These are phyloP conservation scores for Ascoidea rubescens DNA, from an alignment of 805 yeast species.

Conservation along the genomic window DNA sequence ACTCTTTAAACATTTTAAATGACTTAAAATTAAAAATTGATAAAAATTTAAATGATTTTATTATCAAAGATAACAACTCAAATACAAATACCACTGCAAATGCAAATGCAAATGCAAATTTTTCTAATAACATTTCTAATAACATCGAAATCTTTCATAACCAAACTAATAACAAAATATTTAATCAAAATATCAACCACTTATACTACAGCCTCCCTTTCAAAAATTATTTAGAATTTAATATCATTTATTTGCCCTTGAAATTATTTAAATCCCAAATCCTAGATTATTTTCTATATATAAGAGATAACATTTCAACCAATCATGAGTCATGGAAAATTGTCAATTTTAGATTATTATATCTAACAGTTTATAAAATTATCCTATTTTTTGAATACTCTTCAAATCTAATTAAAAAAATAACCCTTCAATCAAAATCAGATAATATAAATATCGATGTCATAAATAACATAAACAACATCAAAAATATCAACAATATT, in stretches of 20 bases:
- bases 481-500: conserved; percentile 1
- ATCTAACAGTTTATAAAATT: conserved; percentile 2
- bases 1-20: too few species aligned
- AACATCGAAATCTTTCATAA: too few species aligned
- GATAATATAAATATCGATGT: neutral
- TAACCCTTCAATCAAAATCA: neutral
- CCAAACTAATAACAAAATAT: neutral
- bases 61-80: too few species aligned
- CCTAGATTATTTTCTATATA: conserved; percentile 8
- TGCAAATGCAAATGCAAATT: neutral
- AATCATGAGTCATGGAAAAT: conserved; percentile 2
- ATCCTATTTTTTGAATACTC: conserved; percentile 8
- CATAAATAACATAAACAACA: too few species aligned
- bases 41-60: neutral
- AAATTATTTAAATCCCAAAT: conserved; percentile 9
- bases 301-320: conserved; percentile 2
- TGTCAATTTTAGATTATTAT: conserved; percentile 7
- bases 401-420: neutral
- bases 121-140: neutral
- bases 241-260: conserved; percentile 5
- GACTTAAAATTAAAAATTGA: too few species aligned
- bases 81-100: neutral
- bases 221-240: neutral
- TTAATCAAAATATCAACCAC: too few species aligned
- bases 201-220: neutral